Conservation (phyloP, 495 filamentous ascomycete genomes). For the Podospora didyma region DNA sequence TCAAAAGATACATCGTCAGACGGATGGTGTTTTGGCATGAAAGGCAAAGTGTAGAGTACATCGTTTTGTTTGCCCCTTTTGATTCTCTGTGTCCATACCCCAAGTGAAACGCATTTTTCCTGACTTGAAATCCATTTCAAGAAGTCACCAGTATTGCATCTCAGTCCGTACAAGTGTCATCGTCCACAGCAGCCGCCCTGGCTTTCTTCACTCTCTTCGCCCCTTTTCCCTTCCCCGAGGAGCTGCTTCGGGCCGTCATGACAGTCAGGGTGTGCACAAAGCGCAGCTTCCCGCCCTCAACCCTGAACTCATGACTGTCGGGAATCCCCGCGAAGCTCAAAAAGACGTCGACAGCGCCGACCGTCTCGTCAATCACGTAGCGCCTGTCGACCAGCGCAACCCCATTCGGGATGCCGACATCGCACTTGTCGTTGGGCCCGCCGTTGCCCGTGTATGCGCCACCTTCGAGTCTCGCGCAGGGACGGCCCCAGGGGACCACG, state of each 20-base stretch:
- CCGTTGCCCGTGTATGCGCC: conserved; percentile 40
- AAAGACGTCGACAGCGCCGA: conserved; percentile 43
- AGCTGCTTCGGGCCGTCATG: conserved; percentile 20
- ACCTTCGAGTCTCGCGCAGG: conserved; percentile 46
- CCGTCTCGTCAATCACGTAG: conserved; percentile 50
- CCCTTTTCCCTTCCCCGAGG: conserved; percentile 11
- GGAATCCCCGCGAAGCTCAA: conserved; percentile 41
- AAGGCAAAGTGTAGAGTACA: too few relatives aligned
- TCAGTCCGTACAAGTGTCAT: too few relatives aligned
- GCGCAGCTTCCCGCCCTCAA: conserved; percentile 45
- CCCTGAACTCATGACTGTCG: conserved; percentile 48
- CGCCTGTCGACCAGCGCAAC: conserved; percentile 37
- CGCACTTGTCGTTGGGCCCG: conserved; percentile 30
- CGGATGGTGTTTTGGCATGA: too few relatives aligned
- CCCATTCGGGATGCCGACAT: conserved; percentile 37
- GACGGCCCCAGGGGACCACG: conserved; percentile 46
- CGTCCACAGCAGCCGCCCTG: too few relatives aligned
- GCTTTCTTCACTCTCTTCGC: neutral
- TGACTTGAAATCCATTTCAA: too few relatives aligned
- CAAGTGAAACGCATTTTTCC: too few relatives aligned
- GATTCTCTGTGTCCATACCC: too few relatives aligned
- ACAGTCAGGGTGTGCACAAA: conserved; percentile 47
- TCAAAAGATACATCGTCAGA: too few relatives aligned
- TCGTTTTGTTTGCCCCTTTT: too few relatives aligned
- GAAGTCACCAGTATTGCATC: too few relatives aligned